phyloP scores from a whole-genome alignment of 805 yeast genomes.

The Suhomyces sp. region DNA sequence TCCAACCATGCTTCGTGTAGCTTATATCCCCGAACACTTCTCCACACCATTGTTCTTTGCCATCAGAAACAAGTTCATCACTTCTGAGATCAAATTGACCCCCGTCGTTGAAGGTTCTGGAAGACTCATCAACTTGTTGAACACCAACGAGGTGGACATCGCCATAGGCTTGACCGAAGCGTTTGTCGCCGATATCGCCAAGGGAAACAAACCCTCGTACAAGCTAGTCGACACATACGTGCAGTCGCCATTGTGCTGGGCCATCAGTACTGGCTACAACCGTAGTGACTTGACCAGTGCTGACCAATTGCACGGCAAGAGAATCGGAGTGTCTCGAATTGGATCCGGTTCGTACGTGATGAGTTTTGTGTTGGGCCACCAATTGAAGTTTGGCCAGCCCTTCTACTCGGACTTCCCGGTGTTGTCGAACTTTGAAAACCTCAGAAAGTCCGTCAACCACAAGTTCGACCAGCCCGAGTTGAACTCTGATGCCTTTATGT shows the following conservation, averaged over 20 bases:
- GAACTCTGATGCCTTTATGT: slow-evolving; percentile 82
- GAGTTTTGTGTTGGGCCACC: slow-evolving; percentile 78
- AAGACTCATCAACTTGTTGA: slow-evolving; percentile 71
- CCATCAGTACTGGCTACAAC: slow-evolving; percentile 71
- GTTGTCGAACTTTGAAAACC: slow-evolving; percentile 64
- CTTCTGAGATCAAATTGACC: slow-evolving; percentile 54
- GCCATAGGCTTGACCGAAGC: slow-evolving; percentile 93
- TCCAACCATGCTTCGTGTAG: slow-evolving; percentile 47
- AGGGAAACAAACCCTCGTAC: slow-evolving; percentile 54
- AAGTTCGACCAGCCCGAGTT: slow-evolving; percentile 29
- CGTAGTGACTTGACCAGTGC: slow-evolving; percentile 54
- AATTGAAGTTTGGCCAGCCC: slow-evolving; percentile 51
- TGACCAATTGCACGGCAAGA: slow-evolving; percentile 55
- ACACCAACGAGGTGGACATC: slow-evolving; percentile 61
- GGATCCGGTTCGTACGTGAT: slow-evolving; percentile 92
- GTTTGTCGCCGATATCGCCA: slow-evolving; percentile 76
- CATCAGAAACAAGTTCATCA: slow-evolving; percentile 52
- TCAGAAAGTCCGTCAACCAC: slow-evolving; percentile 76
- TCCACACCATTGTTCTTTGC: slow-evolving; percentile 85
- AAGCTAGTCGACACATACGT: slow-evolving; percentile 80
- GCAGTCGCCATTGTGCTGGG: slow-evolving; percentile 85
- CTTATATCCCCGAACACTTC: slow-evolving; percentile 89
- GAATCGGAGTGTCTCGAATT: slow-evolving; percentile 78
- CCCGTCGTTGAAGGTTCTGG: slow-evolving; percentile 89
- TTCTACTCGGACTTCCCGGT: slow-evolving; percentile 54